A percentile compares a stretch with the other conserved stretches of the same genome.
Evolutionary conservation across 2,329 filamentous ascomycete species (phyloP).

Genomic region (Fragosphaeria purpurea): DNA sequence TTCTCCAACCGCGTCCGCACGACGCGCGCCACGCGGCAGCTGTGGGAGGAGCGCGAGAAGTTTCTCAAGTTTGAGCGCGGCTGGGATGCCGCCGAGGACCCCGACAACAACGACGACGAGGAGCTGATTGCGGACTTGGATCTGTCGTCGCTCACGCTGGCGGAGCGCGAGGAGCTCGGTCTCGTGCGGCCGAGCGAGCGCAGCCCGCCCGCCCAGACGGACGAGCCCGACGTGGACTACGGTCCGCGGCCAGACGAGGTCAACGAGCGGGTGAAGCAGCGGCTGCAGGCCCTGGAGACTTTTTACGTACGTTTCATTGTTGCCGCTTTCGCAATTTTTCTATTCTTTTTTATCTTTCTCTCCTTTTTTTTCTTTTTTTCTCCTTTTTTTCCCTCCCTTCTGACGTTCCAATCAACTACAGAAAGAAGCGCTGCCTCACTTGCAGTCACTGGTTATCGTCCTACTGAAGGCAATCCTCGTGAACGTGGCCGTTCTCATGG

Average conservation of each 20-base stretch:
- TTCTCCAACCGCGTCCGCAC: conserved; percentile 87
- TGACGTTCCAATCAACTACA: conserved; percentile 28
- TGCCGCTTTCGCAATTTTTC: neutral
- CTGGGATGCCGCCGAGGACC: conserved; percentile 49
- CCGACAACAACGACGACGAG: conserved; percentile 22
- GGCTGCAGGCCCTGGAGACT: conserved; percentile 63
- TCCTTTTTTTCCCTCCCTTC: conserved; percentile 7
- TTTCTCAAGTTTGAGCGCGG: conserved; percentile 90
- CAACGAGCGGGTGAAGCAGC: conserved; percentile 47
- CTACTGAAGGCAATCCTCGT: conserved; percentile 78
- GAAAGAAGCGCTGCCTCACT: conserved; percentile 66
- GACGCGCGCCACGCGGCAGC: conserved; percentile 79
- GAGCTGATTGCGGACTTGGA: conserved; percentile 30
- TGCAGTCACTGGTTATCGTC: conserved; percentile 90
- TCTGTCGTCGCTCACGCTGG: conserved; percentile 24
- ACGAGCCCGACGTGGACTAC: conserved; percentile 29
- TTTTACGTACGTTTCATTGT: conserved; percentile 64
- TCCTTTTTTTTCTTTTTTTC: neutral
- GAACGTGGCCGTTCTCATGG: conserved; percentile 77
- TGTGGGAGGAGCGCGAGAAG: conserved; percentile 87
- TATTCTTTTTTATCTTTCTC: too few relatives aligned
- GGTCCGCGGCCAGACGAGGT: conserved; percentile 40
- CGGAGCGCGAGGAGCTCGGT: conserved; percentile 38
- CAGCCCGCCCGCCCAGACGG: neutral
- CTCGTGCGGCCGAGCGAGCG: conserved; percentile 29